phyloP scores from a whole-genome alignment of 73 alveolate species.

The Paramecium pentaurelia region DNA sequence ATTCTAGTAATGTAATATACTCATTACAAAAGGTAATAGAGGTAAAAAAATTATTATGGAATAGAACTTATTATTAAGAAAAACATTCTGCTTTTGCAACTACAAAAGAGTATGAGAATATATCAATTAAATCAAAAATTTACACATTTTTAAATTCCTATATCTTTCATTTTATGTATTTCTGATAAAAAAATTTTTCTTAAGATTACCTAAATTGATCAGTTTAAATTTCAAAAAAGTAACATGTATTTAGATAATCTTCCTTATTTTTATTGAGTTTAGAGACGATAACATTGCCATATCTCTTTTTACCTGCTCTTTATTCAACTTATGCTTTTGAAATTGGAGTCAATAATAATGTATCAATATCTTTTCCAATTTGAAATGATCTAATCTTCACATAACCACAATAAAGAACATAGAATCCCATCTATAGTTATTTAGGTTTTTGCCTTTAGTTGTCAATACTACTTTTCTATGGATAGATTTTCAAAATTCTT shows the following conservation, averaged over 20 bases:
- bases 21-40: too few relatives aligned
- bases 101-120: too few relatives aligned
- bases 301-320: constrained; percentile 79
- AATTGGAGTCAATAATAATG: constrained; percentile 81
- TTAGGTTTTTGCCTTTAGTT: constrained; percentile 96
- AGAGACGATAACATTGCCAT: constrained; percentile 84
- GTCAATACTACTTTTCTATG: constrained; percentile 69
- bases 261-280: constrained; percentile 67
- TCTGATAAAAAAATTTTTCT: constrained; percentile 72
- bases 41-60: too few relatives aligned
- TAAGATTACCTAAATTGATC: constrained; percentile 66
- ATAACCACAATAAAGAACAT: constrained; percentile 90
- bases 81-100: too few relatives aligned
- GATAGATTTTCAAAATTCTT: constrained; percentile 71
- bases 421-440: constrained; percentile 92
- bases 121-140: constrained; percentile 89
- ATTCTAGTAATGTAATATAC: too few relatives aligned
- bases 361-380: constrained; percentile 85
- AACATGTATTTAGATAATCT: constrained; percentile 61
- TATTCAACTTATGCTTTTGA: constrained; percentile 73
- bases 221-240: constrained; percentile 25
- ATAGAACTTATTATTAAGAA: too few relatives aligned
- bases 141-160: constrained; percentile 82
- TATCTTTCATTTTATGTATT: constrained; percentile 75
- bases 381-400: constrained; percentile 80